These are phyloP conservation scores for Trichosporon sp. DNA, from an alignment of 1,284 basidiomycete genomes.

Conservation along the genomic window DNA sequence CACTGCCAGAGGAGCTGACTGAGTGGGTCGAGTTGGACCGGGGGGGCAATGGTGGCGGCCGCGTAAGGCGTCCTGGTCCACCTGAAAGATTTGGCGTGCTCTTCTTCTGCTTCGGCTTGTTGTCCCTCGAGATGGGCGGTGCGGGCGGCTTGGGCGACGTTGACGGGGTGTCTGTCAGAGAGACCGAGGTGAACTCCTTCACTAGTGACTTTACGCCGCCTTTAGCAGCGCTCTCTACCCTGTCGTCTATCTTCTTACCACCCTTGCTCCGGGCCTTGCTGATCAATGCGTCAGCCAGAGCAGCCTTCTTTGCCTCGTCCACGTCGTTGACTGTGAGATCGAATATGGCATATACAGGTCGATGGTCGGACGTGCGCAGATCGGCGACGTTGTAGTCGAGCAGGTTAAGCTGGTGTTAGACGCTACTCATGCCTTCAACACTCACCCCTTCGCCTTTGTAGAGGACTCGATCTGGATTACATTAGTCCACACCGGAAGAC, in stretches of 20 bases:
- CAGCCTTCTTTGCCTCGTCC: slow-evolving; percentile 65
- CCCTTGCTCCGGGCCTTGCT: slow-evolving; percentile 8
- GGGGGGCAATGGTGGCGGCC: not conserved
- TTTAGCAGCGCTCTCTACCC: slow-evolving; percentile 13
- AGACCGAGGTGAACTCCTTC: slow-evolving; percentile 19
- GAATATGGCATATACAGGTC: slow-evolving; percentile 86
- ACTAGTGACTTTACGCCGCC: slow-evolving; percentile 24
- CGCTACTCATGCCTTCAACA: slow-evolving; percentile 54
- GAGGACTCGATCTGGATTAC: slow-evolving; percentile 71
- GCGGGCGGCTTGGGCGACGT: slow-evolving; percentile 8
- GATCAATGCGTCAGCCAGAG: slow-evolving; percentile 6
- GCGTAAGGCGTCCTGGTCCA: not conserved
- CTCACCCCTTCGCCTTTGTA: slow-evolving; percentile 69
- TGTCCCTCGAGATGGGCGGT: slow-evolving; percentile 13
- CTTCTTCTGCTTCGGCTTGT: slow-evolving; percentile 5
- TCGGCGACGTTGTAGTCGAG: slow-evolving; percentile 60
- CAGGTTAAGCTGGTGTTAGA: slow-evolving; percentile 22
- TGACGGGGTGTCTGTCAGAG: slow-evolving; percentile 4
- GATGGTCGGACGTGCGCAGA: slow-evolving; percentile 84
- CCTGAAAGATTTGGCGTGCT: not conserved
- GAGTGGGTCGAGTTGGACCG: not conserved
- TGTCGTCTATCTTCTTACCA: slow-evolving; percentile 9
- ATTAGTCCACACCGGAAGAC: not conserved
- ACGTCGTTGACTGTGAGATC: slow-evolving; percentile 69
- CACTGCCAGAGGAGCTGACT: slow-evolving; percentile 10